A percentile compares a stretch with the other conserved stretches of the same genome.
These are phyloP conservation scores for Baeospora myosura DNA, from an alignment of 1,284 basidiomycete species.

Conservation along the genomic window DNA sequence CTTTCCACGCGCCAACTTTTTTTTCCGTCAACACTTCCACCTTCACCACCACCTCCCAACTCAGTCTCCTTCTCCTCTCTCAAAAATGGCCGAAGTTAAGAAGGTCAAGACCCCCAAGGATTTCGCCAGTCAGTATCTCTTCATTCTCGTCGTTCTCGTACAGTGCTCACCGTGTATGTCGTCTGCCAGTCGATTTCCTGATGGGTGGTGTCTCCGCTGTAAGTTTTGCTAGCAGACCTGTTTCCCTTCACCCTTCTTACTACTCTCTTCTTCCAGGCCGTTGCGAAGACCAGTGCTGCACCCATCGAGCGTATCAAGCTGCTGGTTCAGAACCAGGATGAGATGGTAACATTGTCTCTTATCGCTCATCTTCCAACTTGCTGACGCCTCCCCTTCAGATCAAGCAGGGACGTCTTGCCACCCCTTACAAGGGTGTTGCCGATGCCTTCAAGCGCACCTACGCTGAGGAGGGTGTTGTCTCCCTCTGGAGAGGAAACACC, in stretches of 20 bases:
- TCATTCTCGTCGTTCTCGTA: conserved; percentile 3
- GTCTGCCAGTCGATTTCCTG: conserved; percentile 71
- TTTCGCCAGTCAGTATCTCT: conserved; percentile 39
- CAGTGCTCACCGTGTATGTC: no score
- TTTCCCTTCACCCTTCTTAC: conserved; percentile 13
- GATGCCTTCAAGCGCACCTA: conserved; percentile 89
- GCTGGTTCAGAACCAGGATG: conserved; percentile 96
- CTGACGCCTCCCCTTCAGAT: conserved; percentile 51
- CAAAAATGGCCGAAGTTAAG: conserved; percentile 73
- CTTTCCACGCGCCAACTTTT: conserved; percentile 7
- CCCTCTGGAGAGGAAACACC: conserved; percentile 94
- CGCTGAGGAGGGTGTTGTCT: conserved; percentile 84
- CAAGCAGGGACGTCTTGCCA: conserved; percentile 90
- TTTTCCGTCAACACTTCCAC: conserved; percentile 8
- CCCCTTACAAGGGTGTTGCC: conserved; percentile 88
- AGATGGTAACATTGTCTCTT: conserved; percentile 51
- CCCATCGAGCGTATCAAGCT: conserved; percentile 99
- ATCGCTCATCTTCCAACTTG: conserved; percentile 6
- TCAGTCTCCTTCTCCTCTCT: conserved; percentile 34
- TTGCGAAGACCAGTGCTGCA: conserved; percentile 95
- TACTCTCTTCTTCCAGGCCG: conserved; percentile 50
- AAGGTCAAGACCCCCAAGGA: conserved; percentile 76
- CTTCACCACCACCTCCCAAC: conserved; percentile 34
- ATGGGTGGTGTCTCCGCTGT: conserved; percentile 92
- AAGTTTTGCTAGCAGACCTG: conserved; percentile 26